Conservation (phyloP, 805 yeast species). For the Myxozyma geophila region DNA sequence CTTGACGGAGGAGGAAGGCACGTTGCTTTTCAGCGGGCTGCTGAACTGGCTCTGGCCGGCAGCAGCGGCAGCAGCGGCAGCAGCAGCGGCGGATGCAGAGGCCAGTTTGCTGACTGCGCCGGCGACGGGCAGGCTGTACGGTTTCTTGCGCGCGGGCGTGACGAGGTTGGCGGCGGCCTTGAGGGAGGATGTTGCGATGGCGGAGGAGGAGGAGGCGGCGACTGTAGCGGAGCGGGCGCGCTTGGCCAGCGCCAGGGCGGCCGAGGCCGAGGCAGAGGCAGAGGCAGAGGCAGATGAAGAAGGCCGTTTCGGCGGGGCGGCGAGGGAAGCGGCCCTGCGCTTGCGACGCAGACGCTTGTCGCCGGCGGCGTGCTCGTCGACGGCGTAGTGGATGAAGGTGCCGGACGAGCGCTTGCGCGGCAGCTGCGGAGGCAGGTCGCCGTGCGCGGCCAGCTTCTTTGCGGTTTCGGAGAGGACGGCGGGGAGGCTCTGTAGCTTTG, state of each 20-base stretch:
- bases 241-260: neutral
- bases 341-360: neutral
- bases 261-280: too few relatives aligned
- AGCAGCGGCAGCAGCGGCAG: neutral
- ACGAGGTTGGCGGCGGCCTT: neutral
- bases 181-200: neutral
- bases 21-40: slow-evolving; percentile 33
- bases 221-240: neutral
- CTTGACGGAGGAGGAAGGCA: slow-evolving; percentile 36
- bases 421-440: slow-evolving; percentile 12
- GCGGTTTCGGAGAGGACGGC: slow-evolving; percentile 32
- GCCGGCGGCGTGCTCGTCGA: neutral
- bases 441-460: slow-evolving; percentile 16
- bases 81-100: neutral
- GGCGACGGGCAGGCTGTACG: neutral
- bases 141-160: slow-evolving; percentile 20
- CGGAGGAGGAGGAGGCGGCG: neutral
- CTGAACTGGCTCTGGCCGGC: slow-evolving; percentile 15
- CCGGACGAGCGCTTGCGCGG: slow-evolving; percentile 16
- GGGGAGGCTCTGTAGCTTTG: slow-evolving; percentile 12
- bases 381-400: slow-evolving; percentile 9
- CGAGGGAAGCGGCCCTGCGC: neutral
- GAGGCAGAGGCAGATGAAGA: too few relatives aligned
- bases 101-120: slow-evolving; percentile 2
- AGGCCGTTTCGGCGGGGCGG: neutral